A percentile compares a stretch with the other conserved stretches of the same genome.
Evolutionary conservation across 2,329 filamentous ascomycete genomes (phyloP).

Genomic region (Penicillium verrucosum): DNA sequence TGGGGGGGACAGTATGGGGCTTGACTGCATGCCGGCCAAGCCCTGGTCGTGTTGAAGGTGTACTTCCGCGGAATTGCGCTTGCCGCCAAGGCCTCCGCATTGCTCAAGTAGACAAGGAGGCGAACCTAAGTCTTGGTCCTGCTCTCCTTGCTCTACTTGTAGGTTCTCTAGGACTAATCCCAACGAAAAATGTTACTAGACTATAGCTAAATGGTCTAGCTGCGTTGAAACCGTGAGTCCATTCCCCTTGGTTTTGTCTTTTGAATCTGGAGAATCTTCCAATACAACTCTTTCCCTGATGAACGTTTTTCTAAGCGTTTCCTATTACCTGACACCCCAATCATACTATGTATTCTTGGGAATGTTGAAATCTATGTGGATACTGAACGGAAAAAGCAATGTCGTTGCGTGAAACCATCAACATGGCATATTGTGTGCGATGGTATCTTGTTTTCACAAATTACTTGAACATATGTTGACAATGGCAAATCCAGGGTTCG

Average conservation of each 20-base stretch:
- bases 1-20: neutral
- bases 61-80: neutral
- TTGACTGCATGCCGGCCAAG: slow-evolving; percentile 5
- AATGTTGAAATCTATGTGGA: slow-evolving; percentile 9
- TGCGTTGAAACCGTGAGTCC: neutral
- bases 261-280: neutral
- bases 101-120: neutral
- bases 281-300: neutral
- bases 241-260: neutral
- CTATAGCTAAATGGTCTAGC: neutral
- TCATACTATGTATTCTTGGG: neutral
- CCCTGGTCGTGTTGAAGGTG: neutral
- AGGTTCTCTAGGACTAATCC: neutral
- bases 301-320: slow-evolving; percentile 8
- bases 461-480: neutral
- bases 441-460: neutral
- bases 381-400: slow-evolving; percentile 1
- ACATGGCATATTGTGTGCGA: neutral
- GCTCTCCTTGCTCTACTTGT: neutral
- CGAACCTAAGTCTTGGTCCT: neutral
- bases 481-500: neutral
- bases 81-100: slow-evolving; percentile 3
- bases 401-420: neutral
- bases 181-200: neutral
- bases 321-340: slow-evolving; percentile 11